phyloP scores from a whole-genome alignment of 1,139 yeast genomes.

The Kluyveromyces marxianus region DNA sequence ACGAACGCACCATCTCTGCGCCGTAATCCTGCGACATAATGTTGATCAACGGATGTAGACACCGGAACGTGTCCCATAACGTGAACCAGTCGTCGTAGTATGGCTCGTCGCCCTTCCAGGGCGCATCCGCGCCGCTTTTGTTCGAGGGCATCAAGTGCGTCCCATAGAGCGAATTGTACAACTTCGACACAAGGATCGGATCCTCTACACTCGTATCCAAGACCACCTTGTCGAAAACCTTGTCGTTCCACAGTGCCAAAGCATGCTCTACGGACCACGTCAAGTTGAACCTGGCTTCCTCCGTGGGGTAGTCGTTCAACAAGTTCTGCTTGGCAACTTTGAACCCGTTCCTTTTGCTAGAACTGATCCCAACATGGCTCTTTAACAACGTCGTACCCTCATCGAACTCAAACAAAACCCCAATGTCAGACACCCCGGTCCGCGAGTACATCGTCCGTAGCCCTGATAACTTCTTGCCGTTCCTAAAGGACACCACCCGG shows the following conservation, averaged over 20 bases:
- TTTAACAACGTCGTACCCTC: constrained; percentile 8
- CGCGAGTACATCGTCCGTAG: constrained; percentile 7
- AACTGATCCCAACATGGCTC: constrained; percentile 34
- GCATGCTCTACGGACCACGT: constrained; percentile 23
- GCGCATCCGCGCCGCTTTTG: constrained; percentile 35
- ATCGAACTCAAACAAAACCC: constrained; percentile 25
- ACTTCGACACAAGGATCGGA: constrained; percentile 21
- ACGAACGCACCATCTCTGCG: constrained; percentile 31
- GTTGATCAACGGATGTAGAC: constrained; percentile 32
- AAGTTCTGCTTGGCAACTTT: constrained; percentile 32
- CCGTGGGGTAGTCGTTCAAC: constrained; percentile 17
- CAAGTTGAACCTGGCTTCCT: constrained; percentile 21
- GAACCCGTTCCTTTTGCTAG: constrained; percentile 21
- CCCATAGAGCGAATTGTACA: constrained; percentile 34
- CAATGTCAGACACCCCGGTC: constrained; percentile 22
- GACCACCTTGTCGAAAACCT: constrained; percentile 28
- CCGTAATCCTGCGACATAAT: constrained; percentile 30
- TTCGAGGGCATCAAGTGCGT: constrained; percentile 34
- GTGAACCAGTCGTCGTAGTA: constrained; percentile 38
- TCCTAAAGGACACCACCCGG: constrained; percentile 16
- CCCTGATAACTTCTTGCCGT: background rate
- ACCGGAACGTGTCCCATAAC: constrained; percentile 38
- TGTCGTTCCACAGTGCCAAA: constrained; percentile 27
- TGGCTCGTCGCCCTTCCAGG: constrained; percentile 25
- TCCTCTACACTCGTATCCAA: constrained; percentile 19